phyloP scores from a whole-genome alignment of 176 grass and related monocot genomes.

The Bromus sterilis region DNA sequence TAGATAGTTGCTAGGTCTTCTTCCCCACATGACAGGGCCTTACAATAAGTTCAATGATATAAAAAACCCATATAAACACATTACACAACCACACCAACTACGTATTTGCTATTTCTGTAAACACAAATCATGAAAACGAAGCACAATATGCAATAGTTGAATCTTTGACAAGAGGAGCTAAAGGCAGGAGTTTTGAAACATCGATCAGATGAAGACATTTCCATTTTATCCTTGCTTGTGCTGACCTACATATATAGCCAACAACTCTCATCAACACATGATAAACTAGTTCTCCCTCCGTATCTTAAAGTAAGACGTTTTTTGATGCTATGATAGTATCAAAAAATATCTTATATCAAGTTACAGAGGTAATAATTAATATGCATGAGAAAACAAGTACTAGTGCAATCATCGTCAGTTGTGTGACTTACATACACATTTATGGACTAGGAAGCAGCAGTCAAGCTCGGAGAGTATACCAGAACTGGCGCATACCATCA shows the following conservation, averaged over 20 bases:
- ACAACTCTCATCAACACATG: neutral
- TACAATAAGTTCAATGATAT: neutral
- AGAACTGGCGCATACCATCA: neutral
- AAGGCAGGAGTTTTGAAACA: no score
- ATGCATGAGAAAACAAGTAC: neutral
- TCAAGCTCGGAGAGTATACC: neutral
- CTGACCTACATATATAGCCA: neutral
- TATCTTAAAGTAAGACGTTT: no score
- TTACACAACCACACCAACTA: neutral
- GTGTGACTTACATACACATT: neutral
- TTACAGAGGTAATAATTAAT: neutral
- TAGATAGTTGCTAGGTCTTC: neutral
- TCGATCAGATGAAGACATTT: no score
- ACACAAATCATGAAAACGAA: neutral
- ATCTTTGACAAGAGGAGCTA: no score
- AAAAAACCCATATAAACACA: neutral
- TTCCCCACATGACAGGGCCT: neutral
- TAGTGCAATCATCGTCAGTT: neutral
- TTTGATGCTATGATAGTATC: no score
- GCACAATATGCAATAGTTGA: no score
- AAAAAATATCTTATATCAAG: no score
- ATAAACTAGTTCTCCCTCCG: no score
- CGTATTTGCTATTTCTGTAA: neutral
- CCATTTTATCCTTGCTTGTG: neutral
- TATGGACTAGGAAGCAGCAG: neutral